Evolutionary conservation across 768 basidiomycete genomes (phyloP).

Genomic region (Russula vinacea): DNA sequence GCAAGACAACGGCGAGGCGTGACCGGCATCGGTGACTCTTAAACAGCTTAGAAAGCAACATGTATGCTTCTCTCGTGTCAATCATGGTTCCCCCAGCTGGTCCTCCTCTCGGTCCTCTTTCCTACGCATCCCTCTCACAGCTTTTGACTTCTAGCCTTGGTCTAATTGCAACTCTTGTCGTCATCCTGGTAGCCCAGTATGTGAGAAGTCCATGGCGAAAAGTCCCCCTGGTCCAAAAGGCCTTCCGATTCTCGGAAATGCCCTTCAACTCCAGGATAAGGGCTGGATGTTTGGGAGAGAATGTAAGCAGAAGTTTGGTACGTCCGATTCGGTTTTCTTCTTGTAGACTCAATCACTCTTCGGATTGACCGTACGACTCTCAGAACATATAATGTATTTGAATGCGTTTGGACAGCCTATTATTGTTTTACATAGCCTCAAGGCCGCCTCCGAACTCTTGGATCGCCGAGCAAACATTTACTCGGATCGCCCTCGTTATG

Average conservation of each 20-base stretch:
- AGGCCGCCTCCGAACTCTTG: constrained; percentile 39
- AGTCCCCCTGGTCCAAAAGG: constrained; percentile 13
- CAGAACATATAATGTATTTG: constrained; percentile 14
- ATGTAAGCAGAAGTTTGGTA: constrained; percentile 8
- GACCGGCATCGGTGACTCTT: no score
- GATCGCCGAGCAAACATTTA: constrained; percentile 37
- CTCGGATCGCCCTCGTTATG: constrained; percentile 33
- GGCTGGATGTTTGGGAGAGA: constrained; percentile 2
- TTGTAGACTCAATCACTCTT: no score
- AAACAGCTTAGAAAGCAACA: no score
- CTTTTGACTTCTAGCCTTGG: not conserved
- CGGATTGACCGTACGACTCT: not conserved
- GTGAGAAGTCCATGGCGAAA: constrained; percentile 14
- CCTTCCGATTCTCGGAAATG: constrained; percentile 14
- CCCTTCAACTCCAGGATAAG: not conserved
- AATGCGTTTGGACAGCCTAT: constrained; percentile 21
- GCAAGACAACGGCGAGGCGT: no score
- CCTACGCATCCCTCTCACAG: not conserved
- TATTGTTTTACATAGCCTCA: constrained; percentile 36
- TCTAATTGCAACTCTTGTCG: not conserved
- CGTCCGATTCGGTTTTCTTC: no score
- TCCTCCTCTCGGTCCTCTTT: not conserved
- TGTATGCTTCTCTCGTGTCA: no score
- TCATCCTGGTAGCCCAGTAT: not conserved
- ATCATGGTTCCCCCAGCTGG: no score